Evolutionary conservation across 805 yeast genomes (phyloP), one percentile per base, ranked within the genome.

Genomic region (Wickerhamiella nectarea): DNA sequence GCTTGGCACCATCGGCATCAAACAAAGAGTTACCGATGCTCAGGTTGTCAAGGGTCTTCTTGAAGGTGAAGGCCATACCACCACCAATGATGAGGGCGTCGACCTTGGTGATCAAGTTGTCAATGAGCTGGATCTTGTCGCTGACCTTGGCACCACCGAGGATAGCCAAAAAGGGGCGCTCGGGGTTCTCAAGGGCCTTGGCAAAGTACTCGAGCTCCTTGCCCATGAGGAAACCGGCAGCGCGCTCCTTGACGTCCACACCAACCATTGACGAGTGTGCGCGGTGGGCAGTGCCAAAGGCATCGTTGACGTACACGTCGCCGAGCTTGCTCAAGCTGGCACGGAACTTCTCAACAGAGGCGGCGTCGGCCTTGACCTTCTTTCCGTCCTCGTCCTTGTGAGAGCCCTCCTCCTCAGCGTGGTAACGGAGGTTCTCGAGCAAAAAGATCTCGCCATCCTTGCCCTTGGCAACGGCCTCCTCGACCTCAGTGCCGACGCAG

Each of bases 201-300:
- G 96, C 94, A 66, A 91, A 91, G 78, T 82, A 91, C 64, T 79
- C 78, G 67, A 91, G 80, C 72, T 91, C 99, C 76, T 91, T 91
- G 64, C 87, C 80, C 83, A 91, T 80, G 60, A 91, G 73, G 94
- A 89, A 93, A 67, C 99, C 99, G 54, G 96, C 81, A 59, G 97
- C 99, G 71, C 91, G 82, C 71, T 85, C 87, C 52, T 93, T 87
- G 59, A 85, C 75, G 57, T 89, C 87, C 58, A 91, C 74, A 63
- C 99, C 99, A 60, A 91, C 99, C 87, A 91, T 89, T 39, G 98
- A 91, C 45, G 96, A 86, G 75, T 91, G 98, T 52, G 98, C 98
- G 75, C 98, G 85, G 81, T 91, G 99, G 46, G 97, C 96, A 52
- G 98, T 91, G 67, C 98, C 98, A 61, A 91, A 91, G 47, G 96